A percentile compares a stretch with the other conserved stretches of the same genome.
Evolutionary conservation across 192 early-diverging fungal genomes (phyloP).

Genomic region (Coemansia sp.): DNA sequence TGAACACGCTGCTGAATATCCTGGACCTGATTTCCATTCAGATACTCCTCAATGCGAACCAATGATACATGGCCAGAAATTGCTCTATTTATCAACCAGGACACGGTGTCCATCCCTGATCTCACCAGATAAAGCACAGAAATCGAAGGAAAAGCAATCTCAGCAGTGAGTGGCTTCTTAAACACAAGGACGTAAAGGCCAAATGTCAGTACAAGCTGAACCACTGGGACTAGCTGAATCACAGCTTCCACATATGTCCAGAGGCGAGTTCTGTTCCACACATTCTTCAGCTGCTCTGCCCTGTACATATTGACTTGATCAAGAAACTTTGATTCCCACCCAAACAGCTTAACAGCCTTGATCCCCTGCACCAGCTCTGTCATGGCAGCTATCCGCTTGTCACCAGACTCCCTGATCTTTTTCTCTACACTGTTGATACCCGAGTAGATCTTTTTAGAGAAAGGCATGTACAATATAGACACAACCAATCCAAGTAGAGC

Average conservation of each 20-base stretch:
- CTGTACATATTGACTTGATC: conserved; percentile 59
- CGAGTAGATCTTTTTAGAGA: no score
- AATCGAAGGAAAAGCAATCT: neutral
- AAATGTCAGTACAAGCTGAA: neutral
- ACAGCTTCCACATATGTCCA: neutral
- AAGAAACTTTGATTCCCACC: no score
- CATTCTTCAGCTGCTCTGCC: conserved; percentile 54
- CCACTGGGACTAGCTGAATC: neutral
- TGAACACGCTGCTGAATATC: neutral
- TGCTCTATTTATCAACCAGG: neutral
- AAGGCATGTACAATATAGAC: conserved; percentile 57
- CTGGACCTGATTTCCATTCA: neutral
- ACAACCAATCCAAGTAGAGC: no score
- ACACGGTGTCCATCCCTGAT: neutral
- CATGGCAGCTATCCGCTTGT: no score
- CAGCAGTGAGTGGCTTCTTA: neutral
- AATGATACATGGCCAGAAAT: neutral
- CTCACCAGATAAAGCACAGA: neutral
- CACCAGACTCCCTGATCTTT: no score
- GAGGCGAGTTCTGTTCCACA: conserved; percentile 32
- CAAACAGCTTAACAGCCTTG: no score
- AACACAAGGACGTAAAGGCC: neutral
- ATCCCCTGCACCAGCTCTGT: conserved; percentile 19
- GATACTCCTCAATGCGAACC: neutral
- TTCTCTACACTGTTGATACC: no score